A percentile compares a stretch with the other conserved stretches of the same genome.
Conservation (phyloP, 2,329 filamentous ascomycete species). For the Calonectria fujianensis region DNA sequence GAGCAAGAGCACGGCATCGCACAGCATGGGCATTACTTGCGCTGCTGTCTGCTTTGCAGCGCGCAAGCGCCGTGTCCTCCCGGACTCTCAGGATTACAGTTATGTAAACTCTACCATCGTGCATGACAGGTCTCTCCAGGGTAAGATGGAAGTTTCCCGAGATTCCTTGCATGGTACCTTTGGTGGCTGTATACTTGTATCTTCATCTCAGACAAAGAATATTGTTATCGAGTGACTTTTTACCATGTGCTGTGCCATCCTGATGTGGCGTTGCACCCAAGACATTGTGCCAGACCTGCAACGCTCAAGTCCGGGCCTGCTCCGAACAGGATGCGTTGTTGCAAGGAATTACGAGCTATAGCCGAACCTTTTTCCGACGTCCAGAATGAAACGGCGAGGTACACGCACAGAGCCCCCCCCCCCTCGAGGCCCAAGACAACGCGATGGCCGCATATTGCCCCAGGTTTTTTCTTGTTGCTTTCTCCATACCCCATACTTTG, state of each 20-base stretch:
- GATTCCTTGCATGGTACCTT: not conserved
- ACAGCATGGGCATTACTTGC: not conserved
- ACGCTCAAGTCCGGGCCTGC: constrained; percentile 12
- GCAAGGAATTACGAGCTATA: constrained; percentile 34
- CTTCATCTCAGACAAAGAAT: not conserved
- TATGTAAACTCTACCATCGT: constrained; percentile 13
- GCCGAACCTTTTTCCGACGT: constrained; percentile 31
- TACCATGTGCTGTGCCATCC: constrained; percentile 6
- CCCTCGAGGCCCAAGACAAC: not conserved
- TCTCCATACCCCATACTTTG: constrained; percentile 23
- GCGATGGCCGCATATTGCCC: constrained; percentile 33
- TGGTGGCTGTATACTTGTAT: constrained; percentile 3
- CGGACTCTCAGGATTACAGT: constrained; percentile 4
- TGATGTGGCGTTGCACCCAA: constrained; percentile 25
- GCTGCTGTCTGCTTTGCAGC: constrained; percentile 12
- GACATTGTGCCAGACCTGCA: constrained; percentile 19
- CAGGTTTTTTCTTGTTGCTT: constrained; percentile 30
- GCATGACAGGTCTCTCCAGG: constrained; percentile 17
- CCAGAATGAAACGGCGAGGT: constrained; percentile 2
- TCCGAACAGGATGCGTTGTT: not conserved
- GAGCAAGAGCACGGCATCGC: not conserved
- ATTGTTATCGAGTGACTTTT: constrained; percentile 34
- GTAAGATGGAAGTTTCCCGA: constrained; percentile 41
- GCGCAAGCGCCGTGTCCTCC: not conserved
- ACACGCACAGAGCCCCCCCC: not conserved